A percentile compares a stretch with the other conserved stretches of the same genome.
Evolutionary conservation across 495 filamentous ascomycete species (phyloP).

Genomic region (Lepraria neglecta): DNA sequence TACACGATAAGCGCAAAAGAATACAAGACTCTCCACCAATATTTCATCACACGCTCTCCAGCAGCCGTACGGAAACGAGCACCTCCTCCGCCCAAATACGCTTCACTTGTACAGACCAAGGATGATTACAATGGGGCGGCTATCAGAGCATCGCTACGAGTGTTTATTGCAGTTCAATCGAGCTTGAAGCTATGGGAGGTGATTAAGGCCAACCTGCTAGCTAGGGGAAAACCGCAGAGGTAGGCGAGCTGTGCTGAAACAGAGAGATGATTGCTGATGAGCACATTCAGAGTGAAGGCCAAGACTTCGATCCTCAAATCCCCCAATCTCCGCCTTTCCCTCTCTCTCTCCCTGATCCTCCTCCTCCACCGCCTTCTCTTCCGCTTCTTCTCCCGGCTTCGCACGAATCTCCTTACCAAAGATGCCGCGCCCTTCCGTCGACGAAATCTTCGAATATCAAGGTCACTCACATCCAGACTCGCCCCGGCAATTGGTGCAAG

Average conservation of each 20-base stretch:
- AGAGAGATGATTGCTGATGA: constrained; percentile 3
- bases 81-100: constrained; percentile 50
- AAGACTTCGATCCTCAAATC: constrained; percentile 57
- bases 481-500: constrained; percentile 85
- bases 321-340: constrained; percentile 66
- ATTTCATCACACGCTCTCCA: constrained; percentile 62
- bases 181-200: constrained; percentile 63
- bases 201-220: constrained; percentile 37
- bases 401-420: constrained; percentile 67
- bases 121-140: constrained; percentile 76
- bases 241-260: constrained; percentile 33
- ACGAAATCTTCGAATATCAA: constrained; percentile 70
- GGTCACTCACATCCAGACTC: constrained; percentile 68
- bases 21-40: constrained; percentile 73
- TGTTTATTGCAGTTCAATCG: constrained; percentile 64
- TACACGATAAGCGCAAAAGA: constrained; percentile 80
- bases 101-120: constrained; percentile 43
- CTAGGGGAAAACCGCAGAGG: constrained; percentile 37
- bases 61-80: constrained; percentile 50
- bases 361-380: constrained; percentile 83
- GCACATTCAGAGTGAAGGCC: constrained; percentile 33
- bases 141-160: constrained; percentile 66
- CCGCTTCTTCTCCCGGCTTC: constrained; percentile 79
- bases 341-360: constrained; percentile 76
- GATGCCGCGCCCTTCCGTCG: constrained; percentile 68